phyloP scores from a whole-genome alignment of 352 stramenopile species.

The Pilasporangium apinafurcum region DNA sequence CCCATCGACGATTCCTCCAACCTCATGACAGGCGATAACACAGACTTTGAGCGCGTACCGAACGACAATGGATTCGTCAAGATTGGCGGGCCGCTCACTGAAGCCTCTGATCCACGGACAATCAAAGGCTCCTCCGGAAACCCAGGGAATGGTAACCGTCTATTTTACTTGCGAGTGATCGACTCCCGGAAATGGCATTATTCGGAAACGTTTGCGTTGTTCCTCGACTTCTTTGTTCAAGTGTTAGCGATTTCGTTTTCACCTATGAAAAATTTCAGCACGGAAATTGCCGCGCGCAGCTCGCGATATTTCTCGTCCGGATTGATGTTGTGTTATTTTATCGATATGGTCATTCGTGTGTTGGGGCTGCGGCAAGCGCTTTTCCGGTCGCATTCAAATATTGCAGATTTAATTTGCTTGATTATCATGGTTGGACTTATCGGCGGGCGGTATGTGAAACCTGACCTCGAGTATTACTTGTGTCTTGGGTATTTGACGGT shows the following conservation, averaged over 20 bases:
- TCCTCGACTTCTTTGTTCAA: conserved; percentile 84
- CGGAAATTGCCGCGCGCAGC: conserved; percentile 56
- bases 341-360: conserved; percentile 80
- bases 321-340: conserved; percentile 76
- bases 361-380: conserved; percentile 66
- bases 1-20: conserved; percentile 4
- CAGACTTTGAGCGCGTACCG: conserved; percentile 57
- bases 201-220: conserved; percentile 77
- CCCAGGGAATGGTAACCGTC: conserved; percentile 39
- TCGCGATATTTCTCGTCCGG: conserved; percentile 71
- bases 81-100: conserved; percentile 67
- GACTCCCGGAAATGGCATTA: conserved; percentile 89
- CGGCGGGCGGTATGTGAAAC: conserved; percentile 42
- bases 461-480: conserved; percentile 61
- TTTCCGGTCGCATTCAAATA: conserved; percentile 77
- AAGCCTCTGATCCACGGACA: conserved; percentile 60
- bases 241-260: conserved; percentile 77
- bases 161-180: conserved; percentile 81
- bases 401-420: conserved; percentile 71
- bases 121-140: conserved; percentile 34
- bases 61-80: conserved; percentile 62
- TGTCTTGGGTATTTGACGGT: conserved; percentile 63
- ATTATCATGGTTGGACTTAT: conserved; percentile 54
- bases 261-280: conserved; percentile 45
- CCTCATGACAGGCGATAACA: conserved; percentile 17